A percentile compares a stretch with the other conserved stretches of the same genome.
Conservation (phyloP, 73 alveolate species). For the Blepharisma japonicum region DNA sequence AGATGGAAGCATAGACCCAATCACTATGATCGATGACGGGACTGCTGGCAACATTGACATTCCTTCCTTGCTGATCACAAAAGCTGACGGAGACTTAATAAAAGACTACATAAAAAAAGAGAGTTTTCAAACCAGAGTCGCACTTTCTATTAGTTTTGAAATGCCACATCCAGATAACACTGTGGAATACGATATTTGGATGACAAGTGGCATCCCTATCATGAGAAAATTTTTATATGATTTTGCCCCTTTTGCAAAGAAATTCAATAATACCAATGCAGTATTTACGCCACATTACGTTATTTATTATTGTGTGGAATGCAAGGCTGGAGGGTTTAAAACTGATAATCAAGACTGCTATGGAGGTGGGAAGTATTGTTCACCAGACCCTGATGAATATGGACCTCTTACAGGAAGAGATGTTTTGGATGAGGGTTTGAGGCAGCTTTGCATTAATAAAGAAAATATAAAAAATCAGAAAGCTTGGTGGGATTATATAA, state of each 20-base stretch:
- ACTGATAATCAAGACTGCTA: slow-evolving; percentile 32
- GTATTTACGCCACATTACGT: slow-evolving; percentile 34
- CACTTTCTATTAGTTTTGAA: slow-evolving; percentile 25
- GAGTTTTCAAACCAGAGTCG: slow-evolving; percentile 25
- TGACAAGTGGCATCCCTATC: background rate
- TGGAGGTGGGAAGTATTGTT: slow-evolving; percentile 53
- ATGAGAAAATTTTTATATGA: slow-evolving; percentile 27
- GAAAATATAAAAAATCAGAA: background rate
- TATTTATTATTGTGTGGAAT: slow-evolving; percentile 32
- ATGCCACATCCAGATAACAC: slow-evolving; percentile 23
- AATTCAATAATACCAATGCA: background rate
- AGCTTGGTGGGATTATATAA: slow-evolving; percentile 45
- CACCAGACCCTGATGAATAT: slow-evolving; percentile 42
- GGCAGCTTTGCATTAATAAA: slow-evolving; percentile 63
- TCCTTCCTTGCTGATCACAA: slow-evolving; percentile 63
- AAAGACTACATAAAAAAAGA: slow-evolving; percentile 34
- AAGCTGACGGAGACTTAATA: slow-evolving; percentile 54
- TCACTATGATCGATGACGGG: slow-evolving; percentile 56
- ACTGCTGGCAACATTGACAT: slow-evolving; percentile 32
- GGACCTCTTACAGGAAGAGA: slow-evolving; percentile 57
- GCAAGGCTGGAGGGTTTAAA: slow-evolving; percentile 15
- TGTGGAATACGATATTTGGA: slow-evolving; percentile 28
- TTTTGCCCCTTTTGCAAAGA: slow-evolving; percentile 19
- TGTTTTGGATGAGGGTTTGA: slow-evolving; percentile 63
- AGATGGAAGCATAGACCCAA: slow-evolving; percentile 44